phyloP scores from a whole-genome alignment of 805 yeast species.

The Wickerhamiella siamensis region DNA sequence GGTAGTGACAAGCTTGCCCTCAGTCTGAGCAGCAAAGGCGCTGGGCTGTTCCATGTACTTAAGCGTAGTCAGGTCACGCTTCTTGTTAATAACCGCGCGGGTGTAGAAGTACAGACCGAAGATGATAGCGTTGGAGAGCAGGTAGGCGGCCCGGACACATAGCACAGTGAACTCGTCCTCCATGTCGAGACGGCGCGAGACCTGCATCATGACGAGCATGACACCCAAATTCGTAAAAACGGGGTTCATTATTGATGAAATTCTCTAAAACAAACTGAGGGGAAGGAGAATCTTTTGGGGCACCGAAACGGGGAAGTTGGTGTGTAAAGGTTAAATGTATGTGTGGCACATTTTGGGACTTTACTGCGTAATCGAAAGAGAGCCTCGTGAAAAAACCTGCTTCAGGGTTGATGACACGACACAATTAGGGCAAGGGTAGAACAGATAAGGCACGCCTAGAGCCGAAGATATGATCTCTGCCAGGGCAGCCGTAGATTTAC shows the following conservation, averaged over 20 bases:
- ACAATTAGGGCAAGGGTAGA: neutral
- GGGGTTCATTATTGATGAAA: slow-evolving; percentile 67
- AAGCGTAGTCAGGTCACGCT: slow-evolving; percentile 78
- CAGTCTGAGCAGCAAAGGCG: slow-evolving; percentile 59
- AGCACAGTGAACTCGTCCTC: slow-evolving; percentile 65
- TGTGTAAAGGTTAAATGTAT: neutral
- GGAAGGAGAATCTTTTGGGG: neutral
- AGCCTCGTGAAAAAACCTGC: neutral
- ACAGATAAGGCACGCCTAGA: too few species aligned
- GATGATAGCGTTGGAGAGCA: slow-evolving; percentile 49
- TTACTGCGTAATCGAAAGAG: neutral
- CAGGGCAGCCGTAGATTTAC: too few species aligned
- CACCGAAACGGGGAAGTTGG: too few species aligned
- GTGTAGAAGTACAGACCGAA: slow-evolving; percentile 53
- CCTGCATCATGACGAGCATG: slow-evolving; percentile 95
- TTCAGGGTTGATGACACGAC: neutral
- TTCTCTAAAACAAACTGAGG: neutral
- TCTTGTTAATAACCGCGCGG: slow-evolving; percentile 43
- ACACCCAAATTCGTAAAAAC: slow-evolving; percentile 71
- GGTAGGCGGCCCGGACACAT: slow-evolving; percentile 63
- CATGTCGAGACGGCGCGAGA: slow-evolving; percentile 74
- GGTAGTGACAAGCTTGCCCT: slow-evolving; percentile 62
- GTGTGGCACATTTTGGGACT: neutral
- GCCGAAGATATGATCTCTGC: too few species aligned
- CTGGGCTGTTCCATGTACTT: slow-evolving; percentile 81